Percentiles rank a stretch among this genome's conserved stretches.
Evolutionary conservation across 345 rosid species (phyloP).

Genomic region (Populus simonii): DNA sequence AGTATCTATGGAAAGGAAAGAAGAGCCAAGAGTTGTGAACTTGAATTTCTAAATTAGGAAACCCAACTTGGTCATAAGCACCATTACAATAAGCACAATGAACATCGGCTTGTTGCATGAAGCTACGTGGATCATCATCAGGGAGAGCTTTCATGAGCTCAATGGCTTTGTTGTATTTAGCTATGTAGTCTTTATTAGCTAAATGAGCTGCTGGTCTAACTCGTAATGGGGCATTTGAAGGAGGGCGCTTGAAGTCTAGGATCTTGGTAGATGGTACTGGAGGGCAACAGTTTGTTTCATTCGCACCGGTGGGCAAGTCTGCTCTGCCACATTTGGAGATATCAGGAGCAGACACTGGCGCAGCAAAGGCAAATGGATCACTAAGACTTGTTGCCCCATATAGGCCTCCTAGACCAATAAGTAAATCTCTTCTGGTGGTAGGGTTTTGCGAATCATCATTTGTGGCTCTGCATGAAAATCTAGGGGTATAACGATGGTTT

Average conservation of each 20-base stretch:
- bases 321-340: conserved; percentile 38
- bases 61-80: conserved; percentile 51
- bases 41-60: conserved; percentile 49
- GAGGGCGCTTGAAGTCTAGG: conserved; percentile 41
- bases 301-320: conserved; percentile 38
- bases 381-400: conserved; percentile 33
- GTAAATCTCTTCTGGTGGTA: conserved; percentile 42
- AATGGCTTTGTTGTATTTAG: conserved; percentile 44
- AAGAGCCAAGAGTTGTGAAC: conserved; percentile 61
- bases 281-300: conserved; percentile 50
- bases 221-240: conserved; percentile 25
- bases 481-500: neutral
- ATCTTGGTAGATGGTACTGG: conserved; percentile 33
- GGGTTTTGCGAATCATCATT: conserved; percentile 17
- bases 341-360: conserved; percentile 42
- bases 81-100: conserved; percentile 71
- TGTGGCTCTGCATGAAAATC: conserved; percentile 29
- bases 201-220: conserved; percentile 53
- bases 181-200: conserved; percentile 30
- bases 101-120: conserved; percentile 53
- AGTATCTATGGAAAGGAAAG: conserved; percentile 58
- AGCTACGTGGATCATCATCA: conserved; percentile 52
- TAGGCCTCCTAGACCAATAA: conserved; percentile 50
- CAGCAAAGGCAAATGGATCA: conserved; percentile 36
- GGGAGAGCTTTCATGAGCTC: conserved; percentile 65